Conservation (phyloP, 768 basidiomycete species). For the Cystobasidium tubakii region DNA sequence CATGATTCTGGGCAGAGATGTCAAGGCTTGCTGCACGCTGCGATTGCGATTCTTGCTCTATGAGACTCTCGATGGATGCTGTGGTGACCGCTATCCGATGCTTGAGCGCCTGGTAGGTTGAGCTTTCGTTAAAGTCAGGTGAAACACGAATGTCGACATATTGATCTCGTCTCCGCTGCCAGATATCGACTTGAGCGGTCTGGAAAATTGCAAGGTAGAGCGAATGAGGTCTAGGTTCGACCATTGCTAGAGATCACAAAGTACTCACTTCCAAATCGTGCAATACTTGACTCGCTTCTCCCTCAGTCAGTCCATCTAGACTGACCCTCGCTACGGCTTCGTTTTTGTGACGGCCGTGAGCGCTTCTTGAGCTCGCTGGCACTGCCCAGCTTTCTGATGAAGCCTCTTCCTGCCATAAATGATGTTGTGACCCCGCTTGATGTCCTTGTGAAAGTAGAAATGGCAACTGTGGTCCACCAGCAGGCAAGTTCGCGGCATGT, state of each 20-base stretch:
- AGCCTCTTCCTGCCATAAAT: not conserved
- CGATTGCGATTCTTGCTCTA: not conserved
- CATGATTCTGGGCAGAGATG: conserved; percentile 1
- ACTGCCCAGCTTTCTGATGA: not conserved
- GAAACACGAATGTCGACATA: conserved; percentile 19
- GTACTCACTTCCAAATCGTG: not conserved
- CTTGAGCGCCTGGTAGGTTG: not conserved
- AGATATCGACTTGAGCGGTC: conserved; percentile 18
- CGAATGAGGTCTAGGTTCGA: conserved; percentile 5
- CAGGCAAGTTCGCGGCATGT: not conserved
- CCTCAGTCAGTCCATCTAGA: not conserved
- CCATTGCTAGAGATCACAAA: not conserved
- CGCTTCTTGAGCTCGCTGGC: not conserved
- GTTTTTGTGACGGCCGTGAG: not conserved
- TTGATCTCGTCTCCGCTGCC: not conserved
- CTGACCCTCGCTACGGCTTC: not conserved
- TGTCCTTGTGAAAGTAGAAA: not conserved
- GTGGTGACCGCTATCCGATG: not conserved
- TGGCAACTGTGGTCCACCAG: not conserved
- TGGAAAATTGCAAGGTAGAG: not conserved
- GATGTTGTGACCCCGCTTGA: not conserved
- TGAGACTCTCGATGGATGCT: not conserved
- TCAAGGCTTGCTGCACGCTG: not conserved
- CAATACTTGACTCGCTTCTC: not conserved
- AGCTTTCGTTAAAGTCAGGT: not conserved